Conservation (phyloP, 108 stramenopile genomes). For the Conticribra guillardii region DNA sequence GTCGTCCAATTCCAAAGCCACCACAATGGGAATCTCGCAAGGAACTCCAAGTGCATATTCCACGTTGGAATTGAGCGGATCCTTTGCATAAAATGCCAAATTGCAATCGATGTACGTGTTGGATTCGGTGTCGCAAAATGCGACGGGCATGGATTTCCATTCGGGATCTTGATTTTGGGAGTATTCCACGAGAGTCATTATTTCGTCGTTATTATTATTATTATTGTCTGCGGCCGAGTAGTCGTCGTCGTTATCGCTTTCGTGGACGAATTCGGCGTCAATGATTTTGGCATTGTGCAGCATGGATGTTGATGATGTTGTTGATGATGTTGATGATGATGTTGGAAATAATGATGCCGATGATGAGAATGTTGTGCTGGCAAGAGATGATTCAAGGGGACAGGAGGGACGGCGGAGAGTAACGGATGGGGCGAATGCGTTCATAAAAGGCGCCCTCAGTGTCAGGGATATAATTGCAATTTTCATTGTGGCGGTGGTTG, state of each 20-base stretch:
- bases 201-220: no score
- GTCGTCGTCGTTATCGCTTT: constrained; percentile 1
- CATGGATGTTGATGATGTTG: no score
- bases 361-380: no score
- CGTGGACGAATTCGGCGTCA: constrained; percentile 37
- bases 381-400: no score
- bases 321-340: no score
- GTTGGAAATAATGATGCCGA: no score
- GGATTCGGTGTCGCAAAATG: constrained; percentile 38
- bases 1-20: constrained; percentile 31
- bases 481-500: no score
- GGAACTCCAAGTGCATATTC: constrained; percentile 46
- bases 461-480: no score
- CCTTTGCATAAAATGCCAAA: constrained; percentile 46
- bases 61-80: constrained; percentile 3
- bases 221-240: background rate
- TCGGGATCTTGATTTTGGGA: constrained; percentile 52
- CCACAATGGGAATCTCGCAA: constrained; percentile 43
- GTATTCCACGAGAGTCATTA: constrained; percentile 38
- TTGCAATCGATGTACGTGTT: constrained; percentile 52
- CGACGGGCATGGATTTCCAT: constrained; percentile 50
- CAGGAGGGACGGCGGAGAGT: no score
- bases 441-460: no score
- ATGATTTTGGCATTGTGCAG: constrained; percentile 38
- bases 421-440: no score